Conservation (phyloP, 306 rosid species). For the Rubus idaeus region DNA sequence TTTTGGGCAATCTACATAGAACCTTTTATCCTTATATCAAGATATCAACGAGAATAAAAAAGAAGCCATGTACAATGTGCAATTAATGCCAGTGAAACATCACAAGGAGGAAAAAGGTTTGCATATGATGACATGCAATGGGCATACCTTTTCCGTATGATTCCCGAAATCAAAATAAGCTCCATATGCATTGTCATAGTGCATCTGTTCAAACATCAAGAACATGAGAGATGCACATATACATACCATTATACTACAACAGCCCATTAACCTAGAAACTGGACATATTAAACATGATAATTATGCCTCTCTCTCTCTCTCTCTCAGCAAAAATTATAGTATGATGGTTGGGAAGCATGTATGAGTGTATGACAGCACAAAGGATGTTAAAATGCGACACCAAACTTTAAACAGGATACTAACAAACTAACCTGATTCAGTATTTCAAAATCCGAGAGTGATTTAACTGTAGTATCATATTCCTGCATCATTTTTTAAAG, state of each 20-base stretch:
- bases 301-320: too few relatives aligned
- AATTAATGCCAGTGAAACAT: not conserved
- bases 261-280: too few relatives aligned
- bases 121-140: not conserved
- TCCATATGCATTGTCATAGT: conserved; percentile 64
- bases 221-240: conserved; percentile 30
- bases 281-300: too few relatives aligned
- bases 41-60: not conserved
- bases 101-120: not conserved
- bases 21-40: not conserved
- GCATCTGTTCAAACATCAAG: conserved; percentile 67
- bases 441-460: conserved; percentile 66
- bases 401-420: not conserved
- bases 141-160: conserved; percentile 89
- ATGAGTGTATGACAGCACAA: not conserved
- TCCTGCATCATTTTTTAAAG: conserved; percentile 52
- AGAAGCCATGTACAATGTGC: not conserved
- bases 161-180: conserved; percentile 90
- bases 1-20: not conserved
- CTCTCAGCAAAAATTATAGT: not conserved
- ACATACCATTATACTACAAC: not conserved
- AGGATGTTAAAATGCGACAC: not conserved
- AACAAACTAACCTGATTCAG: conserved; percentile 66
- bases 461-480: conserved; percentile 56
- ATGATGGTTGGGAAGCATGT: not conserved